Evolutionary conservation across 2,329 filamentous ascomycete species (phyloP), one percentile per base, ranked within the genome.

Genomic region (Ophiocordyceps camponoti-leonardi): DNA sequence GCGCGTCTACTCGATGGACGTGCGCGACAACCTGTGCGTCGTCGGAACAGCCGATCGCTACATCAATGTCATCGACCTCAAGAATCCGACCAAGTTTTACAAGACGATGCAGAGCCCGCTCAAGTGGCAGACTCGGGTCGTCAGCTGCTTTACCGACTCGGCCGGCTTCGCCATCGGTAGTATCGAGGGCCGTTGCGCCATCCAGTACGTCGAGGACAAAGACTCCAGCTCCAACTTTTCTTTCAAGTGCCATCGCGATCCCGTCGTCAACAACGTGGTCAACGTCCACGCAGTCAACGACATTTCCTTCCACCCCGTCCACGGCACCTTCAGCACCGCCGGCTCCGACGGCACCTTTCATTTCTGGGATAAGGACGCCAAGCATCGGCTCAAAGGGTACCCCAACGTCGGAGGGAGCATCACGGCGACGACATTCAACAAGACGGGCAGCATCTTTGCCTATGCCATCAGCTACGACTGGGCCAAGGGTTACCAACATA

Each of bases 171-270:
- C 92, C 1, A 85, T 98, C 44, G 92, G 92, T 46, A 94, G 86
- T 59, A 94, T 98, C 56, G 92, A 98, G 62, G 92, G 92, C 28
- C 83, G 92, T 46, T 98, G 92, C 61, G 92, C 92, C 2, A 98
- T 98, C 51, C 92, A 98, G 61, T 96, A 98, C 56, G 86, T 95
- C 33, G 90, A 98, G 57, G 92, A 98, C 41, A 95, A 95, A 65
- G 87, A 98, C 60, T 69, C 83, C 3, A 82, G 80, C 56, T 83
- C 81, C 58, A 96, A 98, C 69, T 98, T 98, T 71, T 94, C 86
- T 40, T 98, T 98, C 79, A 96, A 96, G 67, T 98, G 92, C 66
- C 92, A 98, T 64, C 87, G 92, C 48, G 86, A 94, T 56, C 76
- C 78, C 6, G 77, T 83, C 1, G 67, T 78, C 47, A 77, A 76